Conservation (phyloP, 805 yeast genomes). For the Sugiyamaella boreocaroliniensis region DNA sequence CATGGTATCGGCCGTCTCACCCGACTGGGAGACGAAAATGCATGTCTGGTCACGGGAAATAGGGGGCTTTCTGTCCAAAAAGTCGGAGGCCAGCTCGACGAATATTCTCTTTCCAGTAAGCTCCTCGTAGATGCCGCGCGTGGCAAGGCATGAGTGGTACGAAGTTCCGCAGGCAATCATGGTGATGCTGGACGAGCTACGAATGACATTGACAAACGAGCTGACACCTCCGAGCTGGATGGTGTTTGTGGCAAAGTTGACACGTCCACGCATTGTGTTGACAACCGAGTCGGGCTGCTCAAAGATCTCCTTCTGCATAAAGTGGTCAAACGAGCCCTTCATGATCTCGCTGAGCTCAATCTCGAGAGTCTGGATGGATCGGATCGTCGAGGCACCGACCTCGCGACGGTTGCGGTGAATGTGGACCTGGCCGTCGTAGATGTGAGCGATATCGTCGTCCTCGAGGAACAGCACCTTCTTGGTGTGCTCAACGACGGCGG, state of each 20-base stretch:
- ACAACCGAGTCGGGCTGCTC: conserved; percentile 98
- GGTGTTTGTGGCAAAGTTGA: conserved; percentile 73
- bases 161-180: conserved; percentile 99
- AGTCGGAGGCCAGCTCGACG: conserved; percentile 91
- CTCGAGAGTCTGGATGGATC: conserved; percentile 94
- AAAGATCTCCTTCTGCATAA: conserved; percentile 97
- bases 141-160: conserved; percentile 95
- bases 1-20: conserved; percentile 98
- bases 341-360: conserved; percentile 95
- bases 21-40: conserved; percentile 95
- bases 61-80: conserved; percentile 91
- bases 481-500: conserved; percentile 94
- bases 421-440: conserved; percentile 95
- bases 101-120: conserved; percentile 90
- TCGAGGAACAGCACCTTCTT: conserved; percentile 93
- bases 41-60: conserved; percentile 97
- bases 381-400: conserved; percentile 77
- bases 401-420: conserved; percentile 91
- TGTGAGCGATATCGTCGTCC: conserved; percentile 98
- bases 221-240: conserved; percentile 88
- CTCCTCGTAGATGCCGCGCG: conserved; percentile 93
- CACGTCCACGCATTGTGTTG: conserved; percentile 99
- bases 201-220: conserved; percentile 74
- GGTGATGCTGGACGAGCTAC: conserved; percentile 90
- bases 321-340: conserved; percentile 95